Conservation (phyloP, 176 grass and related monocot species). For the Panicum miliaceum region DNA sequence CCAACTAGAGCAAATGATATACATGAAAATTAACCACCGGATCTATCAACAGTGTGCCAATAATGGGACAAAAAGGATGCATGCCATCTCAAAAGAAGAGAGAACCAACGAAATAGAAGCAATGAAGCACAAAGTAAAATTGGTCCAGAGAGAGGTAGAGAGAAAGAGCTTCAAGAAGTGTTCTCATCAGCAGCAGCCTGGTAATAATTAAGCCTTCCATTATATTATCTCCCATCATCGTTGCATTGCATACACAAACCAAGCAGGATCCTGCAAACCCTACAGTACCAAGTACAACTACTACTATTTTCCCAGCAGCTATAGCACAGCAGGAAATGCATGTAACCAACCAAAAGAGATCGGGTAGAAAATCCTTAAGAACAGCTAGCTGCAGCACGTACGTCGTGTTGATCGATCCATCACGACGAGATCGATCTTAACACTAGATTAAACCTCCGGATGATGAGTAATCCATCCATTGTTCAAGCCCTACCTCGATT, state of each 20-base stretch:
- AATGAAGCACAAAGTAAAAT: neutral
- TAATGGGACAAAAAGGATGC: neutral
- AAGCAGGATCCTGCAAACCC: conserved; percentile 54
- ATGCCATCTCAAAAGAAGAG: neutral
- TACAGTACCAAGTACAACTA: conserved; percentile 46
- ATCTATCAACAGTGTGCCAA: neutral
- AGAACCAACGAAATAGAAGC: neutral
- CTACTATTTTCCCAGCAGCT: conserved; percentile 1
- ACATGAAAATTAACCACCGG: neutral
- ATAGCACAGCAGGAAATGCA: conserved; percentile 15
- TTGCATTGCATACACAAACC: conserved; percentile 53
- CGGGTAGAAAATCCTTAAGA: conserved; percentile 23
- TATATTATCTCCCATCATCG: conserved; percentile 45
- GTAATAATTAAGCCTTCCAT: conserved; percentile 31
- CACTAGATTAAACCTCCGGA: neutral
- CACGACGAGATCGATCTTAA: conserved; percentile 18
- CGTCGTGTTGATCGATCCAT: conserved; percentile 34
- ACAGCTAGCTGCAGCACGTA: conserved; percentile 37
- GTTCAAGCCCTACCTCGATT: conserved; percentile 41
- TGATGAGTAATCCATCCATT: conserved; percentile 16
- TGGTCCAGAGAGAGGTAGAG: neutral
- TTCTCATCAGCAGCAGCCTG: neutral
- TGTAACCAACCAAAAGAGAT: conserved; percentile 35
- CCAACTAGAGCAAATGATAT: neutral
- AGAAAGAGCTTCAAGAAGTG: neutral